phyloP scores from a whole-genome alignment of 176 grass and related monocot species.

The Paspalum vaginatum region DNA sequence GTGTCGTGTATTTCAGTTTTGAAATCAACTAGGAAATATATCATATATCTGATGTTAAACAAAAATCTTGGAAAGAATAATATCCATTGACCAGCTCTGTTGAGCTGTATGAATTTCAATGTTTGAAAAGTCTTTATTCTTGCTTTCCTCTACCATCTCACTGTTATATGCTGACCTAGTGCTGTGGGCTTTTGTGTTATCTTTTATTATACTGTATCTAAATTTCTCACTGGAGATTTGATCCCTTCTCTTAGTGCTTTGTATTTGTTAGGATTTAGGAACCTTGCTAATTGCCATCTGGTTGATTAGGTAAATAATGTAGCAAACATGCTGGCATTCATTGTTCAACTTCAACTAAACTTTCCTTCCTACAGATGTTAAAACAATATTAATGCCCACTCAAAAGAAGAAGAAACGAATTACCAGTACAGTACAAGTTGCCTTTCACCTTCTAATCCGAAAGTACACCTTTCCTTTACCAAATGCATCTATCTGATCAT shows the following conservation, averaged over 20 bases:
- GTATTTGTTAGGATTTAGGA: not conserved
- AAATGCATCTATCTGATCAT: not conserved
- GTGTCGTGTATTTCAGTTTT: constrained; percentile 37
- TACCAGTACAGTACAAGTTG: not conserved
- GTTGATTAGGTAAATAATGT: not conserved
- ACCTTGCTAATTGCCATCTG: not conserved
- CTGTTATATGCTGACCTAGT: not conserved
- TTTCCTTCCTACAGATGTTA: not conserved
- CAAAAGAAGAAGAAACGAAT: not conserved
- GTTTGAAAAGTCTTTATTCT: not conserved
- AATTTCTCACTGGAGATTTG: not conserved
- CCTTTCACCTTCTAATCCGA: not conserved
- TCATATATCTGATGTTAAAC: not conserved
- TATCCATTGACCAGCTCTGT: constrained; percentile 11
- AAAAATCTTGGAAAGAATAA: constrained; percentile 37
- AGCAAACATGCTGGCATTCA: not conserved
- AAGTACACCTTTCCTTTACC: not conserved
- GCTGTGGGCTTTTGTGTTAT: not conserved
- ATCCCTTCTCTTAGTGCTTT: not conserved
- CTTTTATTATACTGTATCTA: not conserved
- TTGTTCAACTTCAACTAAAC: not conserved
- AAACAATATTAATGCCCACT: not conserved
- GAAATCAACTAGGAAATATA: not conserved
- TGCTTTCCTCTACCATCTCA: not conserved
- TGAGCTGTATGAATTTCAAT: not conserved